These are phyloP conservation scores for Phytophthora cactorum DNA, from an alignment of 352 stramenopile genomes.

Conservation along the genomic window DNA sequence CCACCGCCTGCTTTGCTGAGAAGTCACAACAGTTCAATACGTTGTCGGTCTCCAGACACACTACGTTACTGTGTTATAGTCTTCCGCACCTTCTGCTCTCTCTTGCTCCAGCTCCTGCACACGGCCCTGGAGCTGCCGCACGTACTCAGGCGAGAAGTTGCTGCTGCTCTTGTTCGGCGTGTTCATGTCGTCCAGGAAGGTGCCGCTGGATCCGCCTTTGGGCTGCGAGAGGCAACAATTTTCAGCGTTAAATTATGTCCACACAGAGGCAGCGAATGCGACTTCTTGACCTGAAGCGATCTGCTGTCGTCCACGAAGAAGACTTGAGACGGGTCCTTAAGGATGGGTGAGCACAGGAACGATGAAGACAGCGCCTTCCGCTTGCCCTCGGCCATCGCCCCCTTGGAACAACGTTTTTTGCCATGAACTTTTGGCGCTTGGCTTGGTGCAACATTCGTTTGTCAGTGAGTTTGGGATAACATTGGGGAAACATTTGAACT, in stretches of 20 bases:
- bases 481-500: constrained; percentile 6
- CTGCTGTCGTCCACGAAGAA: constrained; percentile 57
- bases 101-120: constrained; percentile 40
- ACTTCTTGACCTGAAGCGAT: constrained; percentile 21
- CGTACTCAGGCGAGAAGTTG: constrained; percentile 21
- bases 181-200: constrained; percentile 50
- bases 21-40: constrained; percentile 10
- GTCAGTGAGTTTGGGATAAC: not conserved
- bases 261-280: not conserved
- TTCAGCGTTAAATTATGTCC: not conserved
- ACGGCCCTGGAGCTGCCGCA: constrained; percentile 42
- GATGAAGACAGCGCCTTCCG: constrained; percentile 44
- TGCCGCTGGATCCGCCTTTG: constrained; percentile 27
- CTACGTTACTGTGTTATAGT: not conserved
- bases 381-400: constrained; percentile 38
- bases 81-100: constrained; percentile 39
- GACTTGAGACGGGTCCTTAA: constrained; percentile 62
- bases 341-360: constrained; percentile 77
- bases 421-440: constrained; percentile 11
- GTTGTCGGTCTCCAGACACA: not conserved
- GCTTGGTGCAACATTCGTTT: constrained; percentile 10
- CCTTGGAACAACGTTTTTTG: constrained; percentile 4
- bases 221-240: constrained; percentile 13
- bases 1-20: constrained; percentile 34
- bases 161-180: constrained; percentile 27